phyloP scores from a whole-genome alignment of 1,284 basidiomycete species.

The Marasmius fiardii region DNA sequence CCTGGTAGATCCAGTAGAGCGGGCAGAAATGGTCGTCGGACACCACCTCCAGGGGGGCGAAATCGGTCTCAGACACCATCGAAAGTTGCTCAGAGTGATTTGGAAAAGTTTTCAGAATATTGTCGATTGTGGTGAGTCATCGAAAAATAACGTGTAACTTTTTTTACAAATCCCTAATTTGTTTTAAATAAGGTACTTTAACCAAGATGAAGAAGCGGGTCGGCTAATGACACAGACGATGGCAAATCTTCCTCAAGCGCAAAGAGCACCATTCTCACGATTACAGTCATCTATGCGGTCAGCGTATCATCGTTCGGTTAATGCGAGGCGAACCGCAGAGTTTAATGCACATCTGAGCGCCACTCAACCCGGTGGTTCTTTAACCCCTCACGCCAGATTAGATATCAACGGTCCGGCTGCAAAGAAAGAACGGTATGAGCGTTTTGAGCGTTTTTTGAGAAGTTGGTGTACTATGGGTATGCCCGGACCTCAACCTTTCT shows the following conservation, averaged over 20 bases:
- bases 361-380: conserved; percentile 67
- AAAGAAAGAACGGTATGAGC: conserved; percentile 70
- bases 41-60: conserved; percentile 51
- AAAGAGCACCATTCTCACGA: conserved; percentile 73
- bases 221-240: conserved; percentile 75
- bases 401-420: conserved; percentile 57
- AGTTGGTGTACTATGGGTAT: conserved; percentile 79
- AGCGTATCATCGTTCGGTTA: conserved; percentile 70
- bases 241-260: conserved; percentile 69
- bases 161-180: too few relatives aligned
- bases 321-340: conserved; percentile 65
- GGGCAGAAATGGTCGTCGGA: conserved; percentile 48
- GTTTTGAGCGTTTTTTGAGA: conserved; percentile 64
- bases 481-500: conserved; percentile 79
- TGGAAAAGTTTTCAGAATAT: conserved; percentile 69
- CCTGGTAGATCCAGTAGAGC: conserved; percentile 43
- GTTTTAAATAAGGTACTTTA: conserved; percentile 58
- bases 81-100: conserved; percentile 52
- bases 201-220: conserved; percentile 71
- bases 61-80: conserved; percentile 64
- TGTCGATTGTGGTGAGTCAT: conserved; percentile 66
- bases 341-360: conserved; percentile 73
- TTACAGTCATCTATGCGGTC: conserved; percentile 75
- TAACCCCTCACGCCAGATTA: conserved; percentile 65
- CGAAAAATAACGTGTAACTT: too few relatives aligned